Evolutionary conservation across 1,139 yeast species (phyloP).

Genomic region (Torulaspora pretoriensis): DNA sequence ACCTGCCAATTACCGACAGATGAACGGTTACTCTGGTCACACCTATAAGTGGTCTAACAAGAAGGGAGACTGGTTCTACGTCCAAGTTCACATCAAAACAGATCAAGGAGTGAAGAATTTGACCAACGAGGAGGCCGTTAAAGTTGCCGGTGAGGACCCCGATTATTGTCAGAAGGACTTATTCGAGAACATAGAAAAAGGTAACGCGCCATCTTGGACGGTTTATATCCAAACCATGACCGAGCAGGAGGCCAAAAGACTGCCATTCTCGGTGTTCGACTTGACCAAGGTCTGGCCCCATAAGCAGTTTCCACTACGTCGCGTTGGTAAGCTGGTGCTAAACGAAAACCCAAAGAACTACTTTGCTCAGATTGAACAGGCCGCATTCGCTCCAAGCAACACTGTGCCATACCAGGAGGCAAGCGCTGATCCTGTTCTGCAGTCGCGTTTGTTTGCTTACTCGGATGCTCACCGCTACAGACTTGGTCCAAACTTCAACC

Average conservation of each 20-base stretch:
- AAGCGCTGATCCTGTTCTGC: slow-evolving; percentile 57
- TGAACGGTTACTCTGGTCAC: slow-evolving; percentile 73
- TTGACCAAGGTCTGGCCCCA: slow-evolving; percentile 65
- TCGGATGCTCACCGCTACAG: slow-evolving; percentile 61
- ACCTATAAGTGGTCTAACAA: slow-evolving; percentile 65
- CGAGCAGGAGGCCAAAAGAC: slow-evolving; percentile 54
- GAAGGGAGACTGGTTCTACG: slow-evolving; percentile 62
- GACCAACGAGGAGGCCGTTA: slow-evolving; percentile 55
- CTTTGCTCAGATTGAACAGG: slow-evolving; percentile 57
- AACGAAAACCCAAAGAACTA: slow-evolving; percentile 55
- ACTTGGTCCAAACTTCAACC: slow-evolving; percentile 58
- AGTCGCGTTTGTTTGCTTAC: slow-evolving; percentile 54
- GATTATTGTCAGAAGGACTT: slow-evolving; percentile 63
- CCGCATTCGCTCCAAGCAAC: slow-evolving; percentile 56
- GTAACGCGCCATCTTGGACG: slow-evolving; percentile 61
- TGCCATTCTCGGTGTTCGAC: slow-evolving; percentile 63
- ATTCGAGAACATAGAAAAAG: slow-evolving; percentile 56
- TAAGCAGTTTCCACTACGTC: slow-evolving; percentile 52
- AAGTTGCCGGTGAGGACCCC: slow-evolving; percentile 57
- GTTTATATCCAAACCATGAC: slow-evolving; percentile 66
- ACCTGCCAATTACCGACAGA: slow-evolving; percentile 59
- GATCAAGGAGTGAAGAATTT: slow-evolving; percentile 60
- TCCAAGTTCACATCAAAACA: slow-evolving; percentile 57
- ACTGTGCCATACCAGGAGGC: slow-evolving; percentile 58
- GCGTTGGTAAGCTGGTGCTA: slow-evolving; percentile 52